Evolutionary conservation across 805 yeast species (phyloP).

Genomic region (Pichia nanzhaoensis): DNA sequence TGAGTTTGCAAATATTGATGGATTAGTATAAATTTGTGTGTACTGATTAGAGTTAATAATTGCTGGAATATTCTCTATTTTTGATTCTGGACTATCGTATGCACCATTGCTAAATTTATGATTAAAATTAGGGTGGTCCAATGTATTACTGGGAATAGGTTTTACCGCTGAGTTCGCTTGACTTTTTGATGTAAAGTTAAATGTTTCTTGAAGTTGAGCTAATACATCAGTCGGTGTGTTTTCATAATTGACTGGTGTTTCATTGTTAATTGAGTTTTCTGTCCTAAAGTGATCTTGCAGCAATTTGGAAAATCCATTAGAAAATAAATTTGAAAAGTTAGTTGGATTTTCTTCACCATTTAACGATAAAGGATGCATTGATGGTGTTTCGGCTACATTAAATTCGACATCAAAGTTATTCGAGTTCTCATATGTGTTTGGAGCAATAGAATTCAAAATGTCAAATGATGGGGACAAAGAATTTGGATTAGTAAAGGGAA

Average conservation of each 20-base stretch:
- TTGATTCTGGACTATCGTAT: not conserved
- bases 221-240: not conserved
- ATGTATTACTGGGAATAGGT: not conserved
- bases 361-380: constrained; percentile 7
- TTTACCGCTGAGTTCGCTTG: not conserved
- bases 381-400: not conserved
- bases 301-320: constrained; percentile 21
- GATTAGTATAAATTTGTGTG: constrained; percentile 23
- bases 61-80: not conserved
- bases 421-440: not conserved
- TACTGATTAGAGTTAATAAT: constrained; percentile 1
- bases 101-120: not conserved
- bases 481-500: not conserved
- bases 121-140: not conserved
- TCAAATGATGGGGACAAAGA: constrained; percentile 1
- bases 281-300: constrained; percentile 20
- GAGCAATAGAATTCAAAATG: not conserved
- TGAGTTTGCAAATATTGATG: constrained; percentile 24
- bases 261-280: not conserved
- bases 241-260: too few relatives aligned
- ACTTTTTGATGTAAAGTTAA: constrained; percentile 13
- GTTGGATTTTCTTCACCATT: constrained; percentile 8
- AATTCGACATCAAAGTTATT: not conserved
- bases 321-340: constrained; percentile 18
- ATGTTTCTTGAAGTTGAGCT: constrained; percentile 13